Conservation (phyloP, 805 yeast genomes). For the Metschnikowia corniflorae region DNA sequence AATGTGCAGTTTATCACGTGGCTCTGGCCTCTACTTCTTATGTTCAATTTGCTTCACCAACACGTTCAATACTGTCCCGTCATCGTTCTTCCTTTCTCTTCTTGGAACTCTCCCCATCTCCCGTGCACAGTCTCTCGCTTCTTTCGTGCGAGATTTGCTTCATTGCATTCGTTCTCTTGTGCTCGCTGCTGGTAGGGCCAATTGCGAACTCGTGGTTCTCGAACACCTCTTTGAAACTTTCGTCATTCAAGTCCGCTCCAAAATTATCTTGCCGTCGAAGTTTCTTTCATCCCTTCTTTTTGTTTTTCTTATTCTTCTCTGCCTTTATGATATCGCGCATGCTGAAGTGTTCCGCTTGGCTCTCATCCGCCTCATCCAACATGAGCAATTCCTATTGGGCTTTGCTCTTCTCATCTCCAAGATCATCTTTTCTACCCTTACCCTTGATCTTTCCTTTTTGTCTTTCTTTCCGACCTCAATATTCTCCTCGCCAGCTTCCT, state of each 20-base stretch:
- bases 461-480: constrained; percentile 19
- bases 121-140: constrained; percentile 42
- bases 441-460: constrained; percentile 23
- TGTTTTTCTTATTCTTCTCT: constrained; percentile 58
- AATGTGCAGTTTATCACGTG: no score
- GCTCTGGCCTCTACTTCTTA: constrained; percentile 23
- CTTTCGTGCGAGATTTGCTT: constrained; percentile 76
- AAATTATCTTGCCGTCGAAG: constrained; percentile 48
- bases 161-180: constrained; percentile 85
- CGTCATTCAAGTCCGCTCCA: constrained; percentile 72
- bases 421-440: constrained; percentile 8
- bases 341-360: constrained; percentile 61
- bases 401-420: constrained; percentile 24
- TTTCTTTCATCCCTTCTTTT: constrained; percentile 43
- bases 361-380: constrained; percentile 52
- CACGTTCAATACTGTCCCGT: constrained; percentile 13
- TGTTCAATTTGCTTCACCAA: constrained; percentile 52
- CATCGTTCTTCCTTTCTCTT: constrained; percentile 7
- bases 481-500: constrained; percentile 36
- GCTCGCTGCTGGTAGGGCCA: constrained; percentile 91
- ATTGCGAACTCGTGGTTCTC: constrained; percentile 89
- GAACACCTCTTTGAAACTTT: constrained; percentile 79
- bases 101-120: constrained; percentile 7
- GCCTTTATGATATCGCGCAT: constrained; percentile 75
- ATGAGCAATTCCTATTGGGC: constrained; percentile 74